These are phyloP conservation scores for Paraphaeosphaeria minitans DNA, from an alignment of 2,329 filamentous ascomycete species.

Conservation along the genomic window DNA sequence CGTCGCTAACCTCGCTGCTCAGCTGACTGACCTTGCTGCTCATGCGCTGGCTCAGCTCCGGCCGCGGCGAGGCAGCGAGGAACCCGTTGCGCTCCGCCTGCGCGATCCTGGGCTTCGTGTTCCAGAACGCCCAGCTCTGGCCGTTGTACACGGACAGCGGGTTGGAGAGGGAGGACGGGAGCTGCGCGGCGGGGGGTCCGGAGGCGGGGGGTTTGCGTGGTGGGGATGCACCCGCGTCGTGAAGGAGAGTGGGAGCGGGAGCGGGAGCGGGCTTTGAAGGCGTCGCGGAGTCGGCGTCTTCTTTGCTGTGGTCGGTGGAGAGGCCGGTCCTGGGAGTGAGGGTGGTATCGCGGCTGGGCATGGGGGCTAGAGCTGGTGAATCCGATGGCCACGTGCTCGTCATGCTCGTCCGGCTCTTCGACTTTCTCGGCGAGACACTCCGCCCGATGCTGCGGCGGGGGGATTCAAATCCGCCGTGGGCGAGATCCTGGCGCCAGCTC, in stretches of 20 bases:
- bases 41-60: background rate
- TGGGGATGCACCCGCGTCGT: background rate
- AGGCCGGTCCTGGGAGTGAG: background rate
- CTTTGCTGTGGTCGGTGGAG: slow-evolving; percentile 1
- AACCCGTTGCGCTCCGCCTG: background rate
- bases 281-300: background rate
- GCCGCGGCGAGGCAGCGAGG: background rate
- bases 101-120: background rate
- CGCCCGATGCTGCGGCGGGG: slow-evolving; percentile 7
- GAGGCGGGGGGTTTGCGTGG: background rate
- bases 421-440: slow-evolving; percentile 1
- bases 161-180: background rate
- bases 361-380: background rate
- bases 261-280: background rate
- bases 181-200: background rate
- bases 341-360: background rate
- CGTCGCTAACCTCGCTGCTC: background rate
- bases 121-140: slow-evolving; percentile 4
- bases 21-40: background rate
- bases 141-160: background rate
- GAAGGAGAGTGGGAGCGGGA: background rate
- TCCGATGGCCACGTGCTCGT: background rate
- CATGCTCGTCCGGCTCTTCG: background rate
- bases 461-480: background rate
- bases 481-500: slow-evolving; percentile 4